Evolutionary conservation across 2,329 filamentous ascomycete species (phyloP).

Genomic region (Epichloe glyceriae): DNA sequence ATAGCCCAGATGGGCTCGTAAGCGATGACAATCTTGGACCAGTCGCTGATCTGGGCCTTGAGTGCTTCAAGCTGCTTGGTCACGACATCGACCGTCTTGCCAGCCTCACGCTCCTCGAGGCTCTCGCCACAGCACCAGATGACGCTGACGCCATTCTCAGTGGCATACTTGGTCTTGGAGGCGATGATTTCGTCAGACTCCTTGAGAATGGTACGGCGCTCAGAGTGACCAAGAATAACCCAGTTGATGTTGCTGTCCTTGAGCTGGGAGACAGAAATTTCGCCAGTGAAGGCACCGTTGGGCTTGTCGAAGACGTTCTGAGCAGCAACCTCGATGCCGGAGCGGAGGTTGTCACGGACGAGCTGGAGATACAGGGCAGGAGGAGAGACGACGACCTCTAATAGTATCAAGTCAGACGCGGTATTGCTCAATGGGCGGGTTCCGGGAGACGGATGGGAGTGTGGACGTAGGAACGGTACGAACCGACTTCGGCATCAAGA

Average conservation of each 20-base stretch:
- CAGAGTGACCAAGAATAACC: slow-evolving; percentile 87
- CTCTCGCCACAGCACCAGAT: slow-evolving; percentile 98
- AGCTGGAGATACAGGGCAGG: slow-evolving; percentile 83
- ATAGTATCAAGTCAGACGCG: background rate
- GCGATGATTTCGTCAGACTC: slow-evolving; percentile 80
- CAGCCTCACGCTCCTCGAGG: slow-evolving; percentile 78
- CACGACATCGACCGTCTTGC: slow-evolving; percentile 75
- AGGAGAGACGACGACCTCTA: slow-evolving; percentile 91
- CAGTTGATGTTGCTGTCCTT: slow-evolving; percentile 80
- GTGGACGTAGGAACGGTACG: slow-evolving; percentile 18
- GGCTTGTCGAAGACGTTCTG: slow-evolving; percentile 98
- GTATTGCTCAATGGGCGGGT: background rate
- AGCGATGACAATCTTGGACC: slow-evolving; percentile 88
- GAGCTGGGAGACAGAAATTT: slow-evolving; percentile 86
- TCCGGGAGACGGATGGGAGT: background rate
- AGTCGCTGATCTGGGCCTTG: slow-evolving; percentile 65
- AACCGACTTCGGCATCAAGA: slow-evolving; percentile 64
- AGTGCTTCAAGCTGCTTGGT: slow-evolving; percentile 77
- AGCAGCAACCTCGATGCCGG: slow-evolving; percentile 71
- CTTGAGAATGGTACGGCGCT: slow-evolving; percentile 79
- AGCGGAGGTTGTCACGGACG: slow-evolving; percentile 63
- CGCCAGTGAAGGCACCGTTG: slow-evolving; percentile 92
- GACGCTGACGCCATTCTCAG: slow-evolving; percentile 75
- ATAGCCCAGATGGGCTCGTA: slow-evolving; percentile 98
- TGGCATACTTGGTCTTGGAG: slow-evolving; percentile 85